phyloP scores from a whole-genome alignment of 768 basidiomycete species.

The Tulasnella calospora region DNA sequence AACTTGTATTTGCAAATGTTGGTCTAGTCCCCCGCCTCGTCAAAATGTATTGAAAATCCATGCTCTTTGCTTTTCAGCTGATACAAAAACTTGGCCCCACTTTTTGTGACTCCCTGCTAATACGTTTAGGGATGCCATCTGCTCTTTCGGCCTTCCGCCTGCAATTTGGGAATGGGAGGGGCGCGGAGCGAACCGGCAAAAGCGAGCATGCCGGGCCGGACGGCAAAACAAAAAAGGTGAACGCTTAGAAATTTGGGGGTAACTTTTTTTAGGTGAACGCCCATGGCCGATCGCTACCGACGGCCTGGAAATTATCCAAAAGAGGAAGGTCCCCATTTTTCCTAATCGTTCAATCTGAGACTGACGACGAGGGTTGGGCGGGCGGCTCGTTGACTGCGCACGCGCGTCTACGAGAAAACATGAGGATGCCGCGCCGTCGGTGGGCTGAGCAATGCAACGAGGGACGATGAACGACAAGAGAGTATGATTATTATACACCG shows the following conservation, averaged over 20 bases:
- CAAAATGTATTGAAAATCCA: too few species aligned
- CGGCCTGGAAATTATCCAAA: background rate
- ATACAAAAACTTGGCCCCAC: background rate
- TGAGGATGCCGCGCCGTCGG: background rate
- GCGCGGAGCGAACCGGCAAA: background rate
- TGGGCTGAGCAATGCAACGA: background rate
- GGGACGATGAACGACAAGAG: background rate
- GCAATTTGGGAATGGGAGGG: background rate
- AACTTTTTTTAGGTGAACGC: background rate
- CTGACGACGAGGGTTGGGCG: background rate
- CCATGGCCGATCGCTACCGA: background rate
- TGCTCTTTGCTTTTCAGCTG: background rate
- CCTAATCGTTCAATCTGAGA: background rate
- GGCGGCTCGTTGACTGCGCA: background rate
- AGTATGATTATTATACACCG: background rate
- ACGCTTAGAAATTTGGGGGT: background rate
- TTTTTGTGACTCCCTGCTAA: background rate
- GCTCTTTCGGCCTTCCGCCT: background rate
- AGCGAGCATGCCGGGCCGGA: background rate
- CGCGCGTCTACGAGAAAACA: background rate
- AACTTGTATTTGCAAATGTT: too few species aligned
- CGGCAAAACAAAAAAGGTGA: background rate
- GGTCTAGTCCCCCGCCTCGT: too few species aligned
- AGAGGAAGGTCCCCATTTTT: background rate
- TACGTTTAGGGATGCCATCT: background rate